Base-by-base conservation (phyloP, 768 basidiomycete species). In the Leccinum variicolor region DNA sequence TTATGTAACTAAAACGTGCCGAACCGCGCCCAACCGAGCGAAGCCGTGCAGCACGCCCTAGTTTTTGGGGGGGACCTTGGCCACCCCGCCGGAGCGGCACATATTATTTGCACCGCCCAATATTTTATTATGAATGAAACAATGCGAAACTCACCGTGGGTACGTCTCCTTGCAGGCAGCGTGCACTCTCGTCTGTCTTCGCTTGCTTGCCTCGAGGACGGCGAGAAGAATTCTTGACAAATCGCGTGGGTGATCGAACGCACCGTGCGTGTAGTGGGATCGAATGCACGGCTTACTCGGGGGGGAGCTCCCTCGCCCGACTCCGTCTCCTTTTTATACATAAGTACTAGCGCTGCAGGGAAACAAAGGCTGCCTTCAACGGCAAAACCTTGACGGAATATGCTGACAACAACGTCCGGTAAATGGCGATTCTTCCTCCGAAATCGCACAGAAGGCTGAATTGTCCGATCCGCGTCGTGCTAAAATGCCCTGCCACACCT, bases 201-300 rank as follows among this genome's bases (percentile, higher is more conserved):
- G 69, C 69, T 72, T 73, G 62, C 45, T 39, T 55, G 56, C 70
- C 70, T 71, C 68, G 72, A 71, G 70, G 70, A 67, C 66, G 62
- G 65, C 25, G 53, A 68, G 61, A 72, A 71, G 64, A 52, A 43
- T 49, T 33, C 52, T 55, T 60, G 52, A 60, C 67, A 62, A 62
- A 62, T 63, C 52, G 56, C 43, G 58, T 60, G 53, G 15, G 4
- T 50, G 67, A 70, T 68, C 67, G 67, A 54, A 52, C 52, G 43
- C 53, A 63, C 62, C 25, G 31, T 49, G 53, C 19, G 56, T 33
- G 58, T 21, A 49, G 29, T 52, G 15, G 60, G 57, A 60, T 66
- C 58, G 62, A 55, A 54, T 47, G 55, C 65, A 65, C 64, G 49
- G 63, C 50, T 49, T 55, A 45, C 36, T 28, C 34, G 15, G 9